A percentile compares a stretch with the other conserved stretches of the same genome.
phyloP scores from a whole-genome alignment of 371 early-diverging fungal genomes.

The Quaeritorhiza haematococci region DNA sequence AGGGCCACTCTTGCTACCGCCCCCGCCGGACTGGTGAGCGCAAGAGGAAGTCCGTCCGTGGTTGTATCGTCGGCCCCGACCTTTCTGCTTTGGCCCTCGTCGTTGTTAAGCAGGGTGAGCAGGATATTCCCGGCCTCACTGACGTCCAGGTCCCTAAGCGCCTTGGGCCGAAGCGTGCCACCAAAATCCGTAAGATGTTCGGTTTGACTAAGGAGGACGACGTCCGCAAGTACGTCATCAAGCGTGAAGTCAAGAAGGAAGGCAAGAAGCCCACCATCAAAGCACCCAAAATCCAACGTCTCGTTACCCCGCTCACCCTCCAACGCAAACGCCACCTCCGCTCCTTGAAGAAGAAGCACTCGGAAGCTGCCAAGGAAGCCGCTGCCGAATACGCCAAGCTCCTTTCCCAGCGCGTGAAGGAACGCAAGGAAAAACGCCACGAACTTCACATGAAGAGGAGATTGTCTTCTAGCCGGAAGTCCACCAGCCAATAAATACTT shows the following conservation, averaged over 20 bases:
- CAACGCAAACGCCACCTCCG: slow-evolving; percentile 87
- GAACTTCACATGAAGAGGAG: slow-evolving; percentile 37
- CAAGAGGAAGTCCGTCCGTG: slow-evolving; percentile 97
- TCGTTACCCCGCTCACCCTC: slow-evolving; percentile 89
- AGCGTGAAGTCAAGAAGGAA: slow-evolving; percentile 80
- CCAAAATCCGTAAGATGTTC: slow-evolving; percentile 93
- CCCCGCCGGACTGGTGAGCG: slow-evolving; percentile 97
- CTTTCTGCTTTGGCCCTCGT: slow-evolving; percentile 90
- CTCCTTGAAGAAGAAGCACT: slow-evolving; percentile 78
- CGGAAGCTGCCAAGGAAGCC: slow-evolving; percentile 75
- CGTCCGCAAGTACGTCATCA: slow-evolving; percentile 96
- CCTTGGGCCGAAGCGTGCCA: slow-evolving; percentile 97
- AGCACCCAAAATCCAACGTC: slow-evolving; percentile 95
- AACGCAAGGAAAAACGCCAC: slow-evolving; percentile 51
- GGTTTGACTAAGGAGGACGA: slow-evolving; percentile 93
- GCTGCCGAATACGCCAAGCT: slow-evolving; percentile 90
- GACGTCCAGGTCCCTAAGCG: slow-evolving; percentile 89
- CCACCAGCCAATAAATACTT: not conserved
- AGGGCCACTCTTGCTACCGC: slow-evolving; percentile 99
- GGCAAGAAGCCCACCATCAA: slow-evolving; percentile 87
- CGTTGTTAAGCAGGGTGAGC: slow-evolving; percentile 95
- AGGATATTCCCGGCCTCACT: slow-evolving; percentile 93
- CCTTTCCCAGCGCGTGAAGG: slow-evolving; percentile 87
- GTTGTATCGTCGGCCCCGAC: slow-evolving; percentile 97
- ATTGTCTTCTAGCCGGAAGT: slow-evolving; percentile 27